These are phyloP conservation scores for Nephelium lappaceum DNA, from an alignment of 345 rosid species.

Conservation along the genomic window DNA sequence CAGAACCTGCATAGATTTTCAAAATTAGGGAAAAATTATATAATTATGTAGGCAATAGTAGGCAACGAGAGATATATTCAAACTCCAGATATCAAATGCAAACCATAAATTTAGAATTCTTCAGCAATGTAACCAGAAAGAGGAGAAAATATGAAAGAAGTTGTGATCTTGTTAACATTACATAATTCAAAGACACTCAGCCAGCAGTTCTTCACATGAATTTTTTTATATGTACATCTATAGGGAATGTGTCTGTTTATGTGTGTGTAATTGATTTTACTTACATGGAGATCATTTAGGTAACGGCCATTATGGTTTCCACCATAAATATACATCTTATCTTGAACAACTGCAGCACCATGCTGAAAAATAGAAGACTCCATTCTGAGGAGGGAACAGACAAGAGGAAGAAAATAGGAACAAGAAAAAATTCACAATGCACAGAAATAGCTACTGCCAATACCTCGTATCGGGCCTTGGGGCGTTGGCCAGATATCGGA, in stretches of 20 bases:
- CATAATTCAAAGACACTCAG: not conserved
- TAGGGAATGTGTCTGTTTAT: not conserved
- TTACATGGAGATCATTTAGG: constrained; percentile 93
- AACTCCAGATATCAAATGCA: not conserved
- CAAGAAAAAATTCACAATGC: constrained; percentile 4
- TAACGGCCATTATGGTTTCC: constrained; percentile 99
- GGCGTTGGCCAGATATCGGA: constrained; percentile 74
- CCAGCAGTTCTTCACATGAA: not conserved
- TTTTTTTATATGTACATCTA: not conserved
- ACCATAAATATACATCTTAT: constrained; percentile 91
- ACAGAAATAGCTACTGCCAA: constrained; percentile 26
- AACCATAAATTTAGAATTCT: not conserved
- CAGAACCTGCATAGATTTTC: constrained; percentile 63
- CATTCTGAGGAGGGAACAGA: constrained; percentile 29
- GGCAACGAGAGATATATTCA: not conserved
- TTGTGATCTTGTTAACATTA: not conserved
- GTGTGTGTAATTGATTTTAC: constrained; percentile 31
- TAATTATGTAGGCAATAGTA: not conserved
- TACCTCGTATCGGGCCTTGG: constrained; percentile 97
- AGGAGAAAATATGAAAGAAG: not conserved
- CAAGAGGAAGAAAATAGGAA: constrained; percentile 15
- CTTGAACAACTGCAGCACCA: constrained; percentile 86
- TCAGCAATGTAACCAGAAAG: constrained; percentile 3
- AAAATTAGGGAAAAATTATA: constrained; percentile 26
- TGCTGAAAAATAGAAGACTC: constrained; percentile 57